Base-by-base conservation (phyloP, 345 rosid species). In the Salix brachista region DNA sequence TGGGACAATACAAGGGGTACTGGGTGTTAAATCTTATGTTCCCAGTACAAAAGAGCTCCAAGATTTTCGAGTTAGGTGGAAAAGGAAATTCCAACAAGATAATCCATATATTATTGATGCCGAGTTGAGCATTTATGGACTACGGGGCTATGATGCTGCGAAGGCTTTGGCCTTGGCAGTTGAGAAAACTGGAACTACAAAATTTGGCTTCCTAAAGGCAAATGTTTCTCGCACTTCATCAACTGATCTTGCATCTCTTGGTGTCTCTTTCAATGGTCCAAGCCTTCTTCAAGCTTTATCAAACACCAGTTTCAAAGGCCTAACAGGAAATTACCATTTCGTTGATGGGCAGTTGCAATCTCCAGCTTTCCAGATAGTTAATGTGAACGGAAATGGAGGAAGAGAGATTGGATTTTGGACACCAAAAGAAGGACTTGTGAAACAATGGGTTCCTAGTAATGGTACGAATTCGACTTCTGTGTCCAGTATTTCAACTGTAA, bases 351-450 rank as follows among this genome's bases (percentile, higher is more conserved):
- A 84, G 70, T 48, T 83, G 19, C 82, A 58, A 28, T 52, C 80
- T 4, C 65, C 83, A 4, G 78, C 78, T 32, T 81, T 78, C 50
- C 74, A 80, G 56, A 77, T 87, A 64, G 60, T 84, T 19, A 89
- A 87, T 65, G 89, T 89, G 18, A 71, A 56, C 7, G 86, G 81
- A 19, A 39, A 39, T 26, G 75, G 34, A 16, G 69, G 39, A 9
- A 73, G 71, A 78, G 58, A 32, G 19, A 44, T 85, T 2, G 90
- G 90, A 30, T 86, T 74, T 50, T 88, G 88, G 90, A 85, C 83
- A 3, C 68, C 58, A 2, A 4, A 61, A 34, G 19, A 60, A 8
- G 85, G 77, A 70, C 68, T 85, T 4, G 2, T 7, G 8, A 42
- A 25, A 25, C 30, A 26, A 11, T 19, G 70, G 42, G 56, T 30